A percentile compares a stretch with the other conserved stretches of the same genome.
Evolutionary conservation across 495 filamentous ascomycete species (phyloP).

Genomic region (Talaromyces thailandensis): DNA sequence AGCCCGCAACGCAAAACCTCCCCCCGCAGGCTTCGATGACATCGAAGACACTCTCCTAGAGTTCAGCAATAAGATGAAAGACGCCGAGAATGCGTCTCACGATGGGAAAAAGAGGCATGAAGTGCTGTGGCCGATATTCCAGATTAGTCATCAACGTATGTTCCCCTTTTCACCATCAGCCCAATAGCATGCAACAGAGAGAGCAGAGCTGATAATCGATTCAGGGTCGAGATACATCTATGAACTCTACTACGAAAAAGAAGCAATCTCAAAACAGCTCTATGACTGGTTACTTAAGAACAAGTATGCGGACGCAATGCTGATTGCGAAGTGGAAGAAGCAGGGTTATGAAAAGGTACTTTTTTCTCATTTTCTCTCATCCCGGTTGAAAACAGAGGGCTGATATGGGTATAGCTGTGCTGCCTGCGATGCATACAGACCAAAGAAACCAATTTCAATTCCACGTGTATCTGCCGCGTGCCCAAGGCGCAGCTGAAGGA

Average conservation of each 20-base stretch:
- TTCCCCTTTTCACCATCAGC: slow-evolving; percentile 1
- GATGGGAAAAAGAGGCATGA: slow-evolving; percentile 79
- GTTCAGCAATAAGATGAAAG: slow-evolving; percentile 98
- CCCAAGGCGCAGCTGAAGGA: slow-evolving; percentile 88
- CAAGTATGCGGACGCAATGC: slow-evolving; percentile 82
- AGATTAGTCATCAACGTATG: slow-evolving; percentile 90
- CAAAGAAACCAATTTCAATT: slow-evolving; percentile 97
- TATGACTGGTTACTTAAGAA: slow-evolving; percentile 98
- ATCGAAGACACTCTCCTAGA: slow-evolving; percentile 94
- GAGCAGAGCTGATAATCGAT: not conserved
- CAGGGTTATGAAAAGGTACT: slow-evolving; percentile 93
- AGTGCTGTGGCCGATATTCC: slow-evolving; percentile 93
- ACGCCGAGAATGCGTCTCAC: slow-evolving; percentile 75
- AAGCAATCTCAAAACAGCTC: slow-evolving; percentile 80
- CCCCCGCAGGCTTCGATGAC: slow-evolving; percentile 91
- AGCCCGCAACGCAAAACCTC: slow-evolving; percentile 74
- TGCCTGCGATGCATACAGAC: slow-evolving; percentile 96
- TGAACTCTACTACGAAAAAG: slow-evolving; percentile 96
- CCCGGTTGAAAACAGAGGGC: not conserved
- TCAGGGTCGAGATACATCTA: slow-evolving; percentile 82
- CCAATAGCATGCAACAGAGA: not conserved
- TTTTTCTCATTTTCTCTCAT: slow-evolving; percentile 2
- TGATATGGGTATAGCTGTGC: slow-evolving; percentile 51
- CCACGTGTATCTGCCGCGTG: slow-evolving; percentile 95
- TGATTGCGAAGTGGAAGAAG: slow-evolving; percentile 99